Base-by-base conservation (phyloP, 306 rosid genomes). In the Quercus robur region DNA sequence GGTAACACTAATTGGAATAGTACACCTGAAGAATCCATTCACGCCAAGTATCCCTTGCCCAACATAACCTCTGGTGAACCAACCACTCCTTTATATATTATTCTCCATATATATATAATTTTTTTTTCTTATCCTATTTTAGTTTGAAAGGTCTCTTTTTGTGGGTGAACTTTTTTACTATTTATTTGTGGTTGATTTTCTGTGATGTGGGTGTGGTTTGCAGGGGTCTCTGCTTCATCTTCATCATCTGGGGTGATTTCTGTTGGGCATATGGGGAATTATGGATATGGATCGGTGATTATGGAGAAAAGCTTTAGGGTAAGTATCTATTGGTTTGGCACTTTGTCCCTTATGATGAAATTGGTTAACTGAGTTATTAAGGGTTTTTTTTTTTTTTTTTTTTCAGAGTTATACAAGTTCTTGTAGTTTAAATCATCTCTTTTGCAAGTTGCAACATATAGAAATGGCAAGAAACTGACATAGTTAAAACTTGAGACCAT, bases 291-390 rank as follows among this genome's bases (percentile, higher is more conserved):
- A 78, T 82, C 91, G 61, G 83, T 87, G 67, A 87, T 92, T 9
- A 86, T 94, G 89, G 98, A 94, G 56, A 92, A 91, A 84, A 86
- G 91, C 78, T 93, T 94, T 88, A 94, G 97, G 88, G 99, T 91
- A 86, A 89, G 97, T 62, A 2, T 49, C 70, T 59, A 52, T 51
- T 20, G 41, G 4, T 76, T 64, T 44, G 38, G 17, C 5, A 44
- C 66, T 58, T 80, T 75, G 75, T 49, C 30, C 5, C 61, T n/a
- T 7, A 38, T 23, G 63, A n/a, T 72, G 14, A 35, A 35, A 26
- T 5, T 51, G 52, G 51, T 41, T 3, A 0, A 23, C 57, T 75
- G 38, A 21, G 35, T 38, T 52, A 7, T 38, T 38, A 6, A 6
- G 44, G 3, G 2, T 38, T 38, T 38, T 38, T 38, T 7, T 38